Conservation (phyloP, 1,139 yeast species). For the Yamadazyma taylorii region DNA sequence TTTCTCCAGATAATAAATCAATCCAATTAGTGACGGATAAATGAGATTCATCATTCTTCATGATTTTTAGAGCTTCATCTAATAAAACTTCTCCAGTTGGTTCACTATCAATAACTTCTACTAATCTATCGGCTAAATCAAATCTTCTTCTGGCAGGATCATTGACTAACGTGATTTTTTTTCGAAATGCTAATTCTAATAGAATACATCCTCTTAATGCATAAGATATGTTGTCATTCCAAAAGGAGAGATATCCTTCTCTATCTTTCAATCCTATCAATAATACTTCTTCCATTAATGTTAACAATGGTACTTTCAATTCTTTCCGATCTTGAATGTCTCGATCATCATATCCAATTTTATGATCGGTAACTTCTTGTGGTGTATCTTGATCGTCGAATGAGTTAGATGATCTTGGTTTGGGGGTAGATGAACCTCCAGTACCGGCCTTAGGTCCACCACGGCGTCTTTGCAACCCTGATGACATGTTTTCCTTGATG, state of each 20-base stretch:
- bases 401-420: constrained; percentile 16
- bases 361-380: constrained; percentile 37
- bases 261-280: constrained; percentile 91
- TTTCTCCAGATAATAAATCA: constrained; percentile 90
- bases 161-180: constrained; percentile 82
- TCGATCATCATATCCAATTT: constrained; percentile 81
- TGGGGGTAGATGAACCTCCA: constrained; percentile 6
- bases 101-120: constrained; percentile 82
- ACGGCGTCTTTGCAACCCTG: constrained; percentile 51
- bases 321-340: constrained; percentile 57
- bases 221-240: constrained; percentile 97
- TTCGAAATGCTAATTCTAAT: constrained; percentile 88
- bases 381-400: constrained; percentile 22
- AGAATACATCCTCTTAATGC: constrained; percentile 93
- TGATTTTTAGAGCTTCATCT: constrained; percentile 89
- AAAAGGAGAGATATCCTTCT: constrained; percentile 93
- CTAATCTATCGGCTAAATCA: constrained; percentile 80
- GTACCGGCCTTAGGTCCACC: constrained; percentile 29
- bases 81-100: constrained; percentile 94
- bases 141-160: constrained; percentile 93
- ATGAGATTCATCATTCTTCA: constrained; percentile 80
- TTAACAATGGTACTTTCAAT: constrained; percentile 63
- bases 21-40: constrained; percentile 90
- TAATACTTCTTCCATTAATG: constrained; percentile 94
- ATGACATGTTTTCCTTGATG: constrained; percentile 30